These are phyloP conservation scores for Aphanomyces euteiches DNA, from an alignment of 352 stramenopile genomes.

Conservation along the genomic window DNA sequence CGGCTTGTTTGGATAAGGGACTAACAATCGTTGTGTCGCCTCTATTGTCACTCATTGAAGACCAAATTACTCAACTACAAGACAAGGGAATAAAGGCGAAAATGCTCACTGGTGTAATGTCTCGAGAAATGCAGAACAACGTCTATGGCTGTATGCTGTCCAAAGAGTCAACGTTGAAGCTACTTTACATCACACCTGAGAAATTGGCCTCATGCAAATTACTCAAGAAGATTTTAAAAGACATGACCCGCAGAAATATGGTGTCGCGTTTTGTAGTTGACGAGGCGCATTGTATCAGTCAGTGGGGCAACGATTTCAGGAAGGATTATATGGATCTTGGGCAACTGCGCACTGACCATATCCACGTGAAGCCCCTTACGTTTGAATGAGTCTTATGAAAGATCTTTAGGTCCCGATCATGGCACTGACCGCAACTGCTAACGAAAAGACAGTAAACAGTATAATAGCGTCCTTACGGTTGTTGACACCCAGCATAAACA, in stretches of 20 bases:
- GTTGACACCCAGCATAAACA: background rate
- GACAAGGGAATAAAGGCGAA: background rate
- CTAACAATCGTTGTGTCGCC: constrained; percentile 30
- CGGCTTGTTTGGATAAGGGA: constrained; percentile 15
- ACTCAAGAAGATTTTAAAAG: constrained; percentile 6
- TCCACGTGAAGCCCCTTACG: constrained; percentile 3
- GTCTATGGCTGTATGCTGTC: constrained; percentile 11
- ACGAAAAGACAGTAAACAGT: background rate
- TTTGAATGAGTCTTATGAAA: background rate
- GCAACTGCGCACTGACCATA: constrained; percentile 43
- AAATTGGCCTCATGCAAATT: constrained; percentile 6
- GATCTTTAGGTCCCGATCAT: constrained; percentile 31
- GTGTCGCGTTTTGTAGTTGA: constrained; percentile 35
- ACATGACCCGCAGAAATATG: background rate
- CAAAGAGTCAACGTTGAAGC: constrained; percentile 12
- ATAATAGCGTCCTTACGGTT: constrained; percentile 5
- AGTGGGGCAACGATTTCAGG: constrained; percentile 40
- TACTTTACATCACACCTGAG: constrained; percentile 32
- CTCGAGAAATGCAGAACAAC: constrained; percentile 2
- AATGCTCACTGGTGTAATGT: constrained; percentile 16
- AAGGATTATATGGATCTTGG: constrained; percentile 38
- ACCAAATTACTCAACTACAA: constrained; percentile 24
- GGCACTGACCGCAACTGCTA: constrained; percentile 33
- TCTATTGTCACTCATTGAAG: constrained; percentile 29
- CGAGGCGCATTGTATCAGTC: constrained; percentile 40